These are phyloP conservation scores for Obelidium mucronatum DNA, from an alignment of 192 early-diverging fungal species.

Conservation along the genomic window DNA sequence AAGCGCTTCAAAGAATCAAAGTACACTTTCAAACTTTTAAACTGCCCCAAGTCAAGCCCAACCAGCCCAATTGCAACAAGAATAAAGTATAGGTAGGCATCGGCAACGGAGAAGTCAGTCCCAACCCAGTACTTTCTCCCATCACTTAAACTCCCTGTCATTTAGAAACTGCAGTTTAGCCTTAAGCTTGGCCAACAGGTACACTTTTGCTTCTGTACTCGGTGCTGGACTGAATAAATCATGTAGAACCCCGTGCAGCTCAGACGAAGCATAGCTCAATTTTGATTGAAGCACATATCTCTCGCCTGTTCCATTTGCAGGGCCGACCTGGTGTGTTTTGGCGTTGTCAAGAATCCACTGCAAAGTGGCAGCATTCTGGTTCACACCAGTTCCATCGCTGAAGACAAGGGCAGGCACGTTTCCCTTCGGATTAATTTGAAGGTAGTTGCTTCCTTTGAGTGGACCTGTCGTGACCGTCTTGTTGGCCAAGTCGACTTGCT, in stretches of 20 bases:
- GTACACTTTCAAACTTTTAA: constrained; percentile 29
- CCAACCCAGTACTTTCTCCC: constrained; percentile 41
- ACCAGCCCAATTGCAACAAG: constrained; percentile 5
- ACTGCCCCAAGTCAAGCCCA: constrained; percentile 26
- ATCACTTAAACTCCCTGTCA: constrained; percentile 34
- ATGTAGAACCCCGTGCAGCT: neutral
- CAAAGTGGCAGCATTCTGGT: constrained; percentile 37
- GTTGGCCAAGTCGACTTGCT: constrained; percentile 29
- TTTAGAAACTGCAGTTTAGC: constrained; percentile 20
- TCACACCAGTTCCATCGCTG: constrained; percentile 33
- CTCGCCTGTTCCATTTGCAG: neutral
- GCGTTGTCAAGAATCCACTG: constrained; percentile 43
- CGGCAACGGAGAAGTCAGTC: constrained; percentile 39
- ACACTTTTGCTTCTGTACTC: neutral
- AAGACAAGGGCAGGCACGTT: constrained; percentile 42
- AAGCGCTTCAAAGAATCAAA: constrained; percentile 29
- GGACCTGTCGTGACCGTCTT: constrained; percentile 38
- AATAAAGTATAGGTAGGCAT: constrained; percentile 40
- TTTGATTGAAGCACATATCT: constrained; percentile 18
- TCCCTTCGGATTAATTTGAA: constrained; percentile 44
- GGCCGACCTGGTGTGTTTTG: neutral
- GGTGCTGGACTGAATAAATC: constrained; percentile 23
- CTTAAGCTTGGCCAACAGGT: neutral
- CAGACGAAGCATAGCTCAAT: neutral
- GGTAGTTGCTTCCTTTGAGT: constrained; percentile 19